Percentiles rank a stretch among this genome's conserved stretches.
Conservation (phyloP, 805 yeast species). For the Cyberlindnera petersonii region DNA sequence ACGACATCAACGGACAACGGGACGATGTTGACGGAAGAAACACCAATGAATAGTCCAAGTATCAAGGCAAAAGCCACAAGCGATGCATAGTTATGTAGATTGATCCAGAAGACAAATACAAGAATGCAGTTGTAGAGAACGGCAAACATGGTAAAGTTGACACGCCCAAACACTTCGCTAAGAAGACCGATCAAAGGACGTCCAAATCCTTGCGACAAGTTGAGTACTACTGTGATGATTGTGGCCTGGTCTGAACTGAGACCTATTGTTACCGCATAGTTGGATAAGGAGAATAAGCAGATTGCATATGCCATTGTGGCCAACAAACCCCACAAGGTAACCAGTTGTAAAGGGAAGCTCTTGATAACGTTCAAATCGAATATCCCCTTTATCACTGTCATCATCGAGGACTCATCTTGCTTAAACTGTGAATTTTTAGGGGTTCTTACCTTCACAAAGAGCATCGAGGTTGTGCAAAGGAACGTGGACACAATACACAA, state of each 20-base stretch:
- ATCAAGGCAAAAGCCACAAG: constrained; percentile 40
- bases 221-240: constrained; percentile 41
- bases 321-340: constrained; percentile 35
- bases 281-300: constrained; percentile 43
- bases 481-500: constrained; percentile 39
- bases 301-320: constrained; percentile 40
- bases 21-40: constrained; percentile 39
- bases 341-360: constrained; percentile 31
- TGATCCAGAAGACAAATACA: constrained; percentile 48
- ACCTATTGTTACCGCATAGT: constrained; percentile 48
- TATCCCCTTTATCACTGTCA: constrained; percentile 30
- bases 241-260: constrained; percentile 40
- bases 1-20: constrained; percentile 39
- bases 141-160: constrained; percentile 39
- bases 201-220: constrained; percentile 45
- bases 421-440: constrained; percentile 26
- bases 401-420: constrained; percentile 8
- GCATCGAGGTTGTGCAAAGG: constrained; percentile 35
- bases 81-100: constrained; percentile 37
- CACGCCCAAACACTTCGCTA: constrained; percentile 44
- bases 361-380: constrained; percentile 32
- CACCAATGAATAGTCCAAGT: constrained; percentile 44
- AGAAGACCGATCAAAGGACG: constrained; percentile 44
- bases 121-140: constrained; percentile 36
- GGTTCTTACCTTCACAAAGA: constrained; percentile 44